A percentile compares a stretch with the other conserved stretches of the same genome.
Conservation (phyloP, 2,329 filamentous ascomycete genomes). For the Paracoccidioides brasiliensis region DNA sequence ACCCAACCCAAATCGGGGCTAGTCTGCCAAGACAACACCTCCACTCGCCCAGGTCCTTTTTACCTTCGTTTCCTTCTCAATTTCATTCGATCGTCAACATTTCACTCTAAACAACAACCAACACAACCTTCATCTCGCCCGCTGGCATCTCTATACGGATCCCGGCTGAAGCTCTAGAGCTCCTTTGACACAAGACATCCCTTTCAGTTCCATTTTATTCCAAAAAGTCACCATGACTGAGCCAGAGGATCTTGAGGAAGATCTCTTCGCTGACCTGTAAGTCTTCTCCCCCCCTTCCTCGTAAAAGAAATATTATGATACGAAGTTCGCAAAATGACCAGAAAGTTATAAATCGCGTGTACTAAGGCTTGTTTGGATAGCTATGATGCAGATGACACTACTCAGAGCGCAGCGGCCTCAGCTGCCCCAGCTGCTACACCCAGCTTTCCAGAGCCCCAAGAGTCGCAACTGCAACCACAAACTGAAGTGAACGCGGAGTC, state of each 20-base stretch:
- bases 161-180: not conserved
- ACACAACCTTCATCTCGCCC: not conserved
- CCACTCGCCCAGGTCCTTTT: slow-evolving; percentile 10
- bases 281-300: slow-evolving; percentile 25
- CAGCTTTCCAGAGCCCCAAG: slow-evolving; percentile 22
- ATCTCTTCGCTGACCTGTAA: slow-evolving; percentile 92
- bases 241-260: slow-evolving; percentile 72
- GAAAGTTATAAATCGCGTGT: not conserved
- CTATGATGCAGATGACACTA: slow-evolving; percentile 54
- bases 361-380: slow-evolving; percentile 27
- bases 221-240: slow-evolving; percentile 54
- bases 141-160: not conserved
- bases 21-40: slow-evolving; percentile 9
- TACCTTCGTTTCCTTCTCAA: slow-evolving; percentile 1
- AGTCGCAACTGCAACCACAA: slow-evolving; percentile 10
- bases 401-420: slow-evolving; percentile 17
- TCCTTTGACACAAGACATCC: not conserved
- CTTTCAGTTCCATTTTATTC: not conserved
- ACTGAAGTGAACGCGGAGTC: slow-evolving; percentile 1
- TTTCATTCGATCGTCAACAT: not conserved
- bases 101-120: not conserved
- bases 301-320: not conserved
- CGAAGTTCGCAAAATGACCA: not conserved
- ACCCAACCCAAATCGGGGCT: slow-evolving; percentile 5
- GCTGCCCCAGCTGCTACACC: slow-evolving; percentile 26